These are phyloP conservation scores for Prunus armeniaca DNA, from an alignment of 306 rosid genomes.

Conservation along the genomic window DNA sequence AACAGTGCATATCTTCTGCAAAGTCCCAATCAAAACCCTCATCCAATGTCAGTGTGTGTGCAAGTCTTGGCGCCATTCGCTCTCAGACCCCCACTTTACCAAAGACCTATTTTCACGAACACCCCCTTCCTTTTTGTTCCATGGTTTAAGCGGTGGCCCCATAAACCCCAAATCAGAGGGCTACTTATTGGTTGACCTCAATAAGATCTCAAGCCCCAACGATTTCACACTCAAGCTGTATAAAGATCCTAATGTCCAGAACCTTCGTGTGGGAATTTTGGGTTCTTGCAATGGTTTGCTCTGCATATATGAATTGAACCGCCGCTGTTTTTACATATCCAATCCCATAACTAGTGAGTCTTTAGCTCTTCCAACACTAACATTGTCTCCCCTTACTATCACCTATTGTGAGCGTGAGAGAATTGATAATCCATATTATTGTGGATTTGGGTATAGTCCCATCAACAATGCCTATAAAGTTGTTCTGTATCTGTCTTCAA, in stretches of 20 bases:
- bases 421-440: neutral
- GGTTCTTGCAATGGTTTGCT: neutral
- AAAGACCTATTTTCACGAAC: neutral
- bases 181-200: neutral
- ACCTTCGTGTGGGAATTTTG: neutral
- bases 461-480: neutral
- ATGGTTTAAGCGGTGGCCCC: neutral
- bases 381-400: neutral
- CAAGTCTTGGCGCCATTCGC: conserved; percentile 1
- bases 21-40: conserved; percentile 1
- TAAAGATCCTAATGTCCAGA: neutral
- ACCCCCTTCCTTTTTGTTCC: neutral
- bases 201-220: neutral
- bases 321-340: neutral
- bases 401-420: neutral
- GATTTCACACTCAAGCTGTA: neutral
- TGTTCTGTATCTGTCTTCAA: neutral
- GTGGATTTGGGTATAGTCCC: conserved; percentile 3
- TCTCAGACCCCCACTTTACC: neutral
- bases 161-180: neutral
- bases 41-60: conserved; percentile 13
- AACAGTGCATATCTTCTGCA: neutral
- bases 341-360: neutral
- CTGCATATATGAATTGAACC: neutral
- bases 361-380: neutral